A percentile compares a stretch with the other conserved stretches of the same genome.
These are phyloP conservation scores for Goffeauzyma gilvescens DNA, from an alignment of 768 basidiomycete species.

Conservation along the genomic window DNA sequence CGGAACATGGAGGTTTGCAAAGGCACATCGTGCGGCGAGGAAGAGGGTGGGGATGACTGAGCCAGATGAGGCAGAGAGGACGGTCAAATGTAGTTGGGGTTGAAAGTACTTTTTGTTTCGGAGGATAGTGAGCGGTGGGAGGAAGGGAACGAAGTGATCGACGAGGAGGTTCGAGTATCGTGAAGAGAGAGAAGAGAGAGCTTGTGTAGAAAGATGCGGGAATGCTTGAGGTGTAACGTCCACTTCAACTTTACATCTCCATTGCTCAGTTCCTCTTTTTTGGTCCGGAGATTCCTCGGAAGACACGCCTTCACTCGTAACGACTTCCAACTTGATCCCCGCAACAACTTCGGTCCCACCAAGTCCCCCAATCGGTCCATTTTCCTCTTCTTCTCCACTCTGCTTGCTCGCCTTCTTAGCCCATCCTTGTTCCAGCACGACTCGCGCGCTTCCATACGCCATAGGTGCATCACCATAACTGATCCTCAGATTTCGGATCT, in stretches of 20 bases:
- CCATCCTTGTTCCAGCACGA: slow-evolving; percentile 10
- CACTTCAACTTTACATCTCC: slow-evolving; percentile 26
- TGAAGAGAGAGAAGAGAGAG: slow-evolving; percentile 14
- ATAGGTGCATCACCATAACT: slow-evolving; percentile 27
- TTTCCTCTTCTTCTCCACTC: too few species aligned
- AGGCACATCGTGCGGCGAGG: slow-evolving; percentile 25
- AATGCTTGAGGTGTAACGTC: slow-evolving; percentile 30
- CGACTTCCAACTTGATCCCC: slow-evolving; percentile 29
- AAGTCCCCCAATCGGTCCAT: too few species aligned
- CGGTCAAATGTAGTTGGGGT: slow-evolving; percentile 24
- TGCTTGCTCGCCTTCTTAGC: too few species aligned
- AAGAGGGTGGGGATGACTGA: slow-evolving; percentile 18
- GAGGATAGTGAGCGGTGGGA: slow-evolving; percentile 24
- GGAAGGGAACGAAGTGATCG: slow-evolving; percentile 27
- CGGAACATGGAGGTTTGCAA: slow-evolving; percentile 24
- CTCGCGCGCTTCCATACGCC: slow-evolving; percentile 24
- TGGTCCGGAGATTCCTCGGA: slow-evolving; percentile 7
- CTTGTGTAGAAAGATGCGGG: slow-evolving; percentile 12
- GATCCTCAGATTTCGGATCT: slow-evolving; percentile 16
- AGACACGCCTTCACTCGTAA: slow-evolving; percentile 10
- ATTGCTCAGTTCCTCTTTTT: slow-evolving; percentile 13
- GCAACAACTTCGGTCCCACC: slow-evolving; percentile 28
- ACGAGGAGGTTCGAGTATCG: slow-evolving; percentile 17
- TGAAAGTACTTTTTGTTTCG: slow-evolving; percentile 27
- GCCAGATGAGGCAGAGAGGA: slow-evolving; percentile 21